These are phyloP conservation scores for Dipteronia sinensis DNA, from an alignment of 345 rosid genomes.

Conservation along the genomic window DNA sequence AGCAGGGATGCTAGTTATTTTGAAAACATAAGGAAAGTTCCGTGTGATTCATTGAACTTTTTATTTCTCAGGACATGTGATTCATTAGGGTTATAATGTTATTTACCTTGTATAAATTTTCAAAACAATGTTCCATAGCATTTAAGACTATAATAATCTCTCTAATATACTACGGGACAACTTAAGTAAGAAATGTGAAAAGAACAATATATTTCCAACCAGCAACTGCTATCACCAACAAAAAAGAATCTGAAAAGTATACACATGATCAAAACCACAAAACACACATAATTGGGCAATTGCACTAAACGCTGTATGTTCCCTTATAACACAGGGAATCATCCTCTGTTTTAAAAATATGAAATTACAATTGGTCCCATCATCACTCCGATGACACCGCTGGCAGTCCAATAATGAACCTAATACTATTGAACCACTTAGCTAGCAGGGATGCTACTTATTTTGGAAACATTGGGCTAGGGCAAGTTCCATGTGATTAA, in stretches of 20 bases:
- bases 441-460: not conserved
- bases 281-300: not conserved
- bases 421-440: not conserved
- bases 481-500: not conserved
- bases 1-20: not conserved
- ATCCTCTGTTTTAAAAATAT: not conserved
- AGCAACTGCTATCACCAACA: not conserved
- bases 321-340: not conserved
- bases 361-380: no score
- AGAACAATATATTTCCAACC: not conserved
- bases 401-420: not conserved
- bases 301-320: not conserved
- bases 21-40: not conserved
- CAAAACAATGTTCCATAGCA: not conserved
- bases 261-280: not conserved
- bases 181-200: constrained; percentile 17
- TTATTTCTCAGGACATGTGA: not conserved
- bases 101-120: not conserved
- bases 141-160: not conserved
- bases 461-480: not conserved
- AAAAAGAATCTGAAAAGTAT: constrained; percentile 12
- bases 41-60: not conserved
- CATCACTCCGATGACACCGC: not conserved
- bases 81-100: not conserved
- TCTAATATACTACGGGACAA: not conserved